Evolutionary conservation across 1,284 basidiomycete genomes (phyloP).

Genomic region (Sporisorium iseilematis-ciliati): DNA sequence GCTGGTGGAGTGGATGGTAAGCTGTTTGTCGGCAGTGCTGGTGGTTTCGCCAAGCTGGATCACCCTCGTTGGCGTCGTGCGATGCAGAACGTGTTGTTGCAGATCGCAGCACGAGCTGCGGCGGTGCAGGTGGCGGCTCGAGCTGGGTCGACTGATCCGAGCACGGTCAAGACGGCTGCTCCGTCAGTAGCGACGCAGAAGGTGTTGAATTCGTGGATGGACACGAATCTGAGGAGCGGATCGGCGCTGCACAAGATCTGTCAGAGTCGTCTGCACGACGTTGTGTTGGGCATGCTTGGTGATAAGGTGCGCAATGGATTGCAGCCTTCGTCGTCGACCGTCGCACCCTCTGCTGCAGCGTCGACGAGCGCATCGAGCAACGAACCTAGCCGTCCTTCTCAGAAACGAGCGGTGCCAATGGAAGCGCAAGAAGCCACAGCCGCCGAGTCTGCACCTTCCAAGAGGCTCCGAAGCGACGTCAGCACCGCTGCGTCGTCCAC

Average conservation of each 20-base stretch:
- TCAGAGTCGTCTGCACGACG: slow-evolving; percentile 48
- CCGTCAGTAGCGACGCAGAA: slow-evolving; percentile 50
- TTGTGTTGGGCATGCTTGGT: slow-evolving; percentile 46
- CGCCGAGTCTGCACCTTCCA: background rate
- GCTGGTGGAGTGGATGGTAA: slow-evolving; percentile 16
- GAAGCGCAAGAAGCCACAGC: slow-evolving; percentile 6
- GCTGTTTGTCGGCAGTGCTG: slow-evolving; percentile 36
- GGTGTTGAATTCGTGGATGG: slow-evolving; percentile 60
- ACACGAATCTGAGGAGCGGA: slow-evolving; percentile 49
- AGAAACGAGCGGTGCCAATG: slow-evolving; percentile 20
- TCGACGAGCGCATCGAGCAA: background rate
- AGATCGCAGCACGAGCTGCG: slow-evolving; percentile 76
- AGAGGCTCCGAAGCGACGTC: slow-evolving; percentile 19
- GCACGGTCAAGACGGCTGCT: slow-evolving; percentile 19
- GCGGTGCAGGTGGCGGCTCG: slow-evolving; percentile 51
- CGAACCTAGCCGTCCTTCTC: slow-evolving; percentile 4
- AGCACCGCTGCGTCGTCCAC: background rate
- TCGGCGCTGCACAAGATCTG: slow-evolving; percentile 59
- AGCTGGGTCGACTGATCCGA: slow-evolving; percentile 13
- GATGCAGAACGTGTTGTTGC: slow-evolving; percentile 77
- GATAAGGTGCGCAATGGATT: slow-evolving; percentile 32
- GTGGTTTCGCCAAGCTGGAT: slow-evolving; percentile 70
- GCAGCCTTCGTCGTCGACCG: slow-evolving; percentile 9
- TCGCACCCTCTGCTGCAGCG: background rate
- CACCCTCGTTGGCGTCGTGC: slow-evolving; percentile 73